Base-by-base conservation (phyloP, 2,329 filamentous ascomycete species). In the Cladophialophora yegresii region DNA sequence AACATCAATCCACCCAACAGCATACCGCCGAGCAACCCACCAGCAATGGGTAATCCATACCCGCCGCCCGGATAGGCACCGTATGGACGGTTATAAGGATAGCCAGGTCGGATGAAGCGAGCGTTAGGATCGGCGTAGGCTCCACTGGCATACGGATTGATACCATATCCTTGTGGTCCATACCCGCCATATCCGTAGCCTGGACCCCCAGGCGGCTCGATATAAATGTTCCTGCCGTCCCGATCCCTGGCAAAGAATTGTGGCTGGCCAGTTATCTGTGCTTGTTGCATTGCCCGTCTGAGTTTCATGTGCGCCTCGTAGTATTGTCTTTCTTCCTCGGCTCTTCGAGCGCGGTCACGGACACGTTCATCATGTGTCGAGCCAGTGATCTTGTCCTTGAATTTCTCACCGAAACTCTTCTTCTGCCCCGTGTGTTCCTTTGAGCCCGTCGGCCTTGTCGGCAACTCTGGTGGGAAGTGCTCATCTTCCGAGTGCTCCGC, bases 321-420 rank as follows among this genome's bases (percentile, higher is more conserved):
- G n/a, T 79, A 77, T 51, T 78, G 62, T 3, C 74, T 77, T 72
- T 87, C 85, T 33, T 81, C 75, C 60, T 81, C 77, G 1, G 78
- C 83, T 28, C 83, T 79, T 33, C 75, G 72, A 2, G 69, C 69
- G 4, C 85, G 79, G 28, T 79, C 76, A 5, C 73, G 72, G 58
- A 80, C 80, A 26, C 85, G 82, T 71, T 87, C 76, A 26, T 81
- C 76, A 72, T 87, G 85, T 3, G 84, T 86, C 4, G 80, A 82
- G 16, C 78, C 76, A 0, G 85, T 88, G 16, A 87, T 69, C 68
- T 82, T 83, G 73, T 87, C 84, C 72, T 87, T 87, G 67, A 88
- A 75, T 59, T 81, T 83, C 62, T 85, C 80, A 1, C 84, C 84
- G 23, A 86, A 78, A 58, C 77, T 79, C 51, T 78, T 76, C 40